A percentile compares a stretch with the other conserved stretches of the same genome.
phyloP scores from a whole-genome alignment of 768 basidiomycete genomes.

The Pulveroboletus sp. region DNA sequence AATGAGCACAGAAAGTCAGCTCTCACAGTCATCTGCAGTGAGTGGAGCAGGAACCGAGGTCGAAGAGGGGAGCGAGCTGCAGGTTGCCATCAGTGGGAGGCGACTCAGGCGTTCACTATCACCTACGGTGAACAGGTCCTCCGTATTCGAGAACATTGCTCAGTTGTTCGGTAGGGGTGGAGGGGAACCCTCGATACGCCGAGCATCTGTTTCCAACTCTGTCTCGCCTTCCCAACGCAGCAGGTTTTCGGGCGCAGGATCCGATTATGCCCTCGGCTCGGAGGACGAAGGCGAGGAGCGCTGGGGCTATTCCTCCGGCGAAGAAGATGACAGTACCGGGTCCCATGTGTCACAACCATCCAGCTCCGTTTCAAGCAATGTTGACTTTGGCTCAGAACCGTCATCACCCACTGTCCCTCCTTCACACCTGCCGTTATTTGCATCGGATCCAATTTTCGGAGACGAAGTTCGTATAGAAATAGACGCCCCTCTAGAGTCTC shows the following conservation, averaged over 20 bases:
- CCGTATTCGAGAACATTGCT: slow-evolving; percentile 62
- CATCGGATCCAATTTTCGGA: slow-evolving; percentile 76
- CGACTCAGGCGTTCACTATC: slow-evolving; percentile 34
- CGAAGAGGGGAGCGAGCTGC: slow-evolving; percentile 33
- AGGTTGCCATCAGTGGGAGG: slow-evolving; percentile 25
- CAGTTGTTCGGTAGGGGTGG: slow-evolving; percentile 56
- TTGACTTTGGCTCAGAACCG: slow-evolving; percentile 69
- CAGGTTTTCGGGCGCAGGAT: slow-evolving; percentile 51
- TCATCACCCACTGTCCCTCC: slow-evolving; percentile 45
- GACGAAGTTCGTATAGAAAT: slow-evolving; percentile 82
- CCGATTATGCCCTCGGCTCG: slow-evolving; percentile 52
- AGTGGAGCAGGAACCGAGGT: slow-evolving; percentile 36
- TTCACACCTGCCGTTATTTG: slow-evolving; percentile 60
- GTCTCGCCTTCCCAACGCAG: slow-evolving; percentile 43
- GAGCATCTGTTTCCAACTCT: slow-evolving; percentile 54
- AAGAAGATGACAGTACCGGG: slow-evolving; percentile 53
- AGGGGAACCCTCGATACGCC: slow-evolving; percentile 40
- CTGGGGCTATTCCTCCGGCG: slow-evolving; percentile 93
- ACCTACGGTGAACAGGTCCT: slow-evolving; percentile 34
- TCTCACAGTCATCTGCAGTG: slow-evolving; percentile 37
- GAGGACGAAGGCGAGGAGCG: slow-evolving; percentile 64
- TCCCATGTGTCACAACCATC: slow-evolving; percentile 20
- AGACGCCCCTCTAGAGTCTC: slow-evolving; percentile 55
- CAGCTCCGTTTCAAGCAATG: slow-evolving; percentile 44
- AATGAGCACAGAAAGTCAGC: slow-evolving; percentile 39